Evolutionary conservation across 306 rosid species (phyloP).

Genomic region (Sophora flavescens): DNA sequence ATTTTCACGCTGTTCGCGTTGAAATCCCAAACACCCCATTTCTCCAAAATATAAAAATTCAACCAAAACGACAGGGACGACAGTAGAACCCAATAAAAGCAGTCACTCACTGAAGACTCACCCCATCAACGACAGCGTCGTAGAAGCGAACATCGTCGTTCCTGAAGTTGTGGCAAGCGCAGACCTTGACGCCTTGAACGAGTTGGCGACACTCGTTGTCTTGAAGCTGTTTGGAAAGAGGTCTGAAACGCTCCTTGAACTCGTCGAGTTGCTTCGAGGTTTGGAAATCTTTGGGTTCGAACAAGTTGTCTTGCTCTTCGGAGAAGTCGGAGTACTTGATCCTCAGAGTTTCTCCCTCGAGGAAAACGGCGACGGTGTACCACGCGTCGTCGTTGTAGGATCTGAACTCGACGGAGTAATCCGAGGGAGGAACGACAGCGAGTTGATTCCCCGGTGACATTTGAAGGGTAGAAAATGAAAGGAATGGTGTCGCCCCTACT

Average conservation of each 20-base stretch:
- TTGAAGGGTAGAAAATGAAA: background rate
- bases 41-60: background rate
- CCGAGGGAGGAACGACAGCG: background rate
- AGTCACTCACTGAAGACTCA: background rate
- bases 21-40: background rate
- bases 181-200: slow-evolving; percentile 16
- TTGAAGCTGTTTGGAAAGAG: slow-evolving; percentile 49
- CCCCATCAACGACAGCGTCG: slow-evolving; percentile 45
- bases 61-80: background rate
- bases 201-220: slow-evolving; percentile 41
- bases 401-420: slow-evolving; percentile 38
- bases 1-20: background rate
- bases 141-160: slow-evolving; percentile 49
- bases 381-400: slow-evolving; percentile 48
- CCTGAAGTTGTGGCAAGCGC: slow-evolving; percentile 20
- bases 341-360: slow-evolving; percentile 1
- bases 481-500: background rate
- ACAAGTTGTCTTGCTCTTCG: background rate
- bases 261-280: background rate
- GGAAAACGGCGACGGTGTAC: slow-evolving; percentile 35
- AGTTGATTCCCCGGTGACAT: background rate
- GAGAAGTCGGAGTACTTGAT: slow-evolving; percentile 11
- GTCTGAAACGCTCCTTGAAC: slow-evolving; percentile 44
- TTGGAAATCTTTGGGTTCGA: background rate
- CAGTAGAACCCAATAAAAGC: background rate